phyloP scores from a whole-genome alignment of 2,329 filamentous ascomycete genomes.

The Cryphonectria japonica region DNA sequence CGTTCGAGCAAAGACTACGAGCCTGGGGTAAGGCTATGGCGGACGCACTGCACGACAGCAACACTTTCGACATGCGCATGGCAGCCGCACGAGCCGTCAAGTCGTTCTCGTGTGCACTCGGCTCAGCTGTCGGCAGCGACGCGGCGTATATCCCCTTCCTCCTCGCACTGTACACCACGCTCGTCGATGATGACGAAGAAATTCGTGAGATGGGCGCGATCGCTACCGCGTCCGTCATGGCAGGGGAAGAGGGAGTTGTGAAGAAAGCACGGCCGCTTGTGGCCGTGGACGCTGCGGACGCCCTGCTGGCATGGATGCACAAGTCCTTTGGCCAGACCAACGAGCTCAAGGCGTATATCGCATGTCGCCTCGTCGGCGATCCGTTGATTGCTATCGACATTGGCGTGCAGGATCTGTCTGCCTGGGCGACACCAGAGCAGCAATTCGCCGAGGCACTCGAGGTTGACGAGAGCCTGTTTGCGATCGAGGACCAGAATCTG shows the following conservation, averaged over 20 bases:
- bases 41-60: conserved; percentile 51
- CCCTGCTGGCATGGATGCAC: conserved; percentile 50
- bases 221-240: conserved; percentile 18
- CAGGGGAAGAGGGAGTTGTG: background rate
- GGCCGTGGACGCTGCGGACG: conserved; percentile 51
- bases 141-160: conserved; percentile 57
- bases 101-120: conserved; percentile 49
- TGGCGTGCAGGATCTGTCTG: conserved; percentile 22
- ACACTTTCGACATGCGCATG: conserved; percentile 67
- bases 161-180: conserved; percentile 71
- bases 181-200: conserved; percentile 93
- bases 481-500: conserved; percentile 91
- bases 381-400: conserved; percentile 23
- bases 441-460: conserved; percentile 52
- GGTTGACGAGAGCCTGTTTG: conserved; percentile 74
- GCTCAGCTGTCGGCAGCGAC: conserved; percentile 34
- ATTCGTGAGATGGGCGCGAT: conserved; percentile 46
- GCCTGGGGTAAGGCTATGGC: conserved; percentile 56
- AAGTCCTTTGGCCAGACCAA: conserved; percentile 39
- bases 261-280: conserved; percentile 41
- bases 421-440: conserved; percentile 35
- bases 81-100: conserved; percentile 60
- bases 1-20: conserved; percentile 33
- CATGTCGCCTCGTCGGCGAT: conserved; percentile 47
- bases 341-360: conserved; percentile 47